Conservation (phyloP, 768 basidiomycete species). For the Gyrodon lividus region DNA sequence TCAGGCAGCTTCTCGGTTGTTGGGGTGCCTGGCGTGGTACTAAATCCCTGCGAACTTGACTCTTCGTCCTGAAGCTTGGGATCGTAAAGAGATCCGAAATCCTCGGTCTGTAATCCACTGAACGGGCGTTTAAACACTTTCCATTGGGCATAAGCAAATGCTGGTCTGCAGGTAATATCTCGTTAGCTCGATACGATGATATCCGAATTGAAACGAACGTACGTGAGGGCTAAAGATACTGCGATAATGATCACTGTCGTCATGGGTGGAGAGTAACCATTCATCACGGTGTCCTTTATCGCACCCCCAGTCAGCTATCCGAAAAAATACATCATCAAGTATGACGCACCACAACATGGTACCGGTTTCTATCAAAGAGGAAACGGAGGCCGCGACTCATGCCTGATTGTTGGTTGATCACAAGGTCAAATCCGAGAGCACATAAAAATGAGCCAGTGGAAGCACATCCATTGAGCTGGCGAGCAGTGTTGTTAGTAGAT, state of each 20-base stretch:
- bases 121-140: constrained; percentile 51
- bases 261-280: constrained; percentile 50
- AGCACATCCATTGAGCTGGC: constrained; percentile 48
- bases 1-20: constrained; percentile 17
- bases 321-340: not conserved
- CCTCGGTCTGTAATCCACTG: constrained; percentile 28
- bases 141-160: constrained; percentile 55
- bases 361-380: constrained; percentile 60
- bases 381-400: constrained; percentile 63
- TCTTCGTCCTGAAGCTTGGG: constrained; percentile 24
- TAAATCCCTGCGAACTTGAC: constrained; percentile 11
- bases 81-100: constrained; percentile 27
- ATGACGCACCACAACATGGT: constrained; percentile 51
- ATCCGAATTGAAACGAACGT: constrained; percentile 24
- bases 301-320: not conserved
- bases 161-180: constrained; percentile 37
- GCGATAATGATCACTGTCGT: constrained; percentile 51
- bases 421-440: constrained; percentile 54
- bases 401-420: constrained; percentile 56
- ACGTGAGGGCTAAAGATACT: constrained; percentile 57
- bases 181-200: not conserved
- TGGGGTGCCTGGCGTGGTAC: constrained; percentile 16
- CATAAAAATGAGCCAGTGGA: constrained; percentile 61
- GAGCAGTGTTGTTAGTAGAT: not conserved
- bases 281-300: constrained; percentile 45